Evolutionary conservation across 2,329 filamentous ascomycete genomes (phyloP), one percentile per base, ranked within the genome.

Genomic region (Hypoxylon sp.): DNA sequence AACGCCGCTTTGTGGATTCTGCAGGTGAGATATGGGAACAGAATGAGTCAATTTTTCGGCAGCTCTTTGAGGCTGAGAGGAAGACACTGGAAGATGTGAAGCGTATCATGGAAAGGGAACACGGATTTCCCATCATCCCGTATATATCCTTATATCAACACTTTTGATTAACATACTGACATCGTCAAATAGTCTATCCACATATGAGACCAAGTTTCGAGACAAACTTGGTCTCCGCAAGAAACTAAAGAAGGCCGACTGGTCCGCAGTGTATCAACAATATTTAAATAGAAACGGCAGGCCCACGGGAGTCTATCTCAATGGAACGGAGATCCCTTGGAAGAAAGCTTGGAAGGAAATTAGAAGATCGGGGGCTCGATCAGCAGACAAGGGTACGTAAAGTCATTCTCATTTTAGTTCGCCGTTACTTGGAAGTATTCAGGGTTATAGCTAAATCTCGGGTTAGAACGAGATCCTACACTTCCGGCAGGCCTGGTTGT

Each of bases 241-340:
- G 48, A 75, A 74, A 49, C 63, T 73, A 22, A 71, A 71, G 60
- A 69, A 56, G 37, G 14, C 17, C 1, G 70, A 73, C 44, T 71
- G 67, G 70, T 13, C 42, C 1, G 61, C 48, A 3, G 58, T 71
- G n/a, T 66, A 72, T 25, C 70, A 66, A 11, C 72, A 57, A 25
- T 58, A 40, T 4, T 30, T 64, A 14, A 33, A 30, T 2, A 60
- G 58, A 17, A 33, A 51, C 0, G 54, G 59, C 8, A 67, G 59
- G 27, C 35, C 68, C 1, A 57, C 64, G 10, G 65, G 49, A 14
- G 27, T 69, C 14, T 67, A 66, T 48, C 59, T 67, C 8, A 64
- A 67, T 25, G 69, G 63, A 20, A 57, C 58, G 6, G 30, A 42
- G 31, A 66, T 63, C 20, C 55, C 68, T 2, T 61, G 57, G 61